Percentiles rank a stretch among this genome's conserved stretches.
Evolutionary conservation across 1,139 yeast genomes (phyloP).

Genomic region (Torulaspora pretoriensis): DNA sequence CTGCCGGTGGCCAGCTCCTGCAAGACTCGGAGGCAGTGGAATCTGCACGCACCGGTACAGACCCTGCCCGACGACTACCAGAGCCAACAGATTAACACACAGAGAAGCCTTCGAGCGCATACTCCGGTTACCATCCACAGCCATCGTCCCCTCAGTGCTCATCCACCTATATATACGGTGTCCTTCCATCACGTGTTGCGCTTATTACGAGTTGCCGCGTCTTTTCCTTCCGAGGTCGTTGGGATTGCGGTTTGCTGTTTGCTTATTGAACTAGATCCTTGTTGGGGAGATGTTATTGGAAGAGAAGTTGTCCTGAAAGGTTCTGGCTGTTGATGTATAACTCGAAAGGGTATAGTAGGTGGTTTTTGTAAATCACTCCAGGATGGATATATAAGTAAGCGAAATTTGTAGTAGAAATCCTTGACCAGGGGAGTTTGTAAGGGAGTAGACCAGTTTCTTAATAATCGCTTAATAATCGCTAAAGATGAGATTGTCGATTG

Average conservation of each 20-base stretch:
- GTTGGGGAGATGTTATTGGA: conserved; percentile 1
- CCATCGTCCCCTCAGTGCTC: too few species aligned
- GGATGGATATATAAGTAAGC: neutral
- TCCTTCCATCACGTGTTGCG: too few species aligned
- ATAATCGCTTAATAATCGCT: neutral
- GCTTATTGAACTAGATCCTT: neutral
- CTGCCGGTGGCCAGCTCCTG: conserved; percentile 60
- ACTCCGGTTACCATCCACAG: neutral
- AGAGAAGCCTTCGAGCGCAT: conserved; percentile 15
- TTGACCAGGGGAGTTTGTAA: too few species aligned
- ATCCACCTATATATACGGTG: too few species aligned
- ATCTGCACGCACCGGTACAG: conserved; percentile 28
- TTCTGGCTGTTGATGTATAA: neutral
- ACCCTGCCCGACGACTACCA: conserved; percentile 31
- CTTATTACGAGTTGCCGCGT: too few species aligned
- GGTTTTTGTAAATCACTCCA: neutral
- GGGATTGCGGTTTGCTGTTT: neutral
- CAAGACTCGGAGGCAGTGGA: conserved; percentile 47
- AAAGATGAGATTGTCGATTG: conserved; percentile 15
- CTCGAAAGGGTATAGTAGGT: neutral
- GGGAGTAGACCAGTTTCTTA: too few species aligned
- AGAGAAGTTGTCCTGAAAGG: neutral
- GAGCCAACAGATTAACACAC: conserved; percentile 25
- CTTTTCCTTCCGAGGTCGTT: too few species aligned
- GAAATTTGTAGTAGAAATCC: too few species aligned